Percentiles rank a stretch among this genome's conserved stretches.
Conservation (phyloP, 164 flowering plant species). For the Umbilicus rupestris region DNA sequence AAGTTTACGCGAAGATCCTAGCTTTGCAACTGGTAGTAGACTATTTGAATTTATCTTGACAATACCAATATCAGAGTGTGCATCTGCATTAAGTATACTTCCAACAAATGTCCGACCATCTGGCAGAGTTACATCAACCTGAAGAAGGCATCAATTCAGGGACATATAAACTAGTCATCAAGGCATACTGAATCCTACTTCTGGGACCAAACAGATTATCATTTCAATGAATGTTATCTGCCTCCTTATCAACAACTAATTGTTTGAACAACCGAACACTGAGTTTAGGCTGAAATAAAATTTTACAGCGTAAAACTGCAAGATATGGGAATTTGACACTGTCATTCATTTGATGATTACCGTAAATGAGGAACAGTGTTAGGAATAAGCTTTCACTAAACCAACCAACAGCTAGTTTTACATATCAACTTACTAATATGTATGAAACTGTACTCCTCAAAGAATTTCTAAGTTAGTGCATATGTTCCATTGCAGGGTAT, state of each 20-base stretch:
- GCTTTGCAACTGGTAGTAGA: conserved; percentile 7
- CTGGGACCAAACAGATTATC: not conserved
- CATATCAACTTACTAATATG: too few species aligned
- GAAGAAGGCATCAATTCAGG: not conserved
- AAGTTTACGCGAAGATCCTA: not conserved
- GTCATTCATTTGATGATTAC: too few species aligned
- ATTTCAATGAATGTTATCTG: not conserved
- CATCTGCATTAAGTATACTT: not conserved
- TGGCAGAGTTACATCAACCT: conserved; percentile 9
- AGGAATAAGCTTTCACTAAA: too few species aligned
- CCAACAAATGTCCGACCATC: conserved; percentile 9
- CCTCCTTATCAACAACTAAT: not conserved
- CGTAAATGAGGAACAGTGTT: too few species aligned
- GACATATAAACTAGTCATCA: not conserved
- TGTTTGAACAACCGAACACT: too few species aligned
- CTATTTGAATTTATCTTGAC: conserved; percentile 5
- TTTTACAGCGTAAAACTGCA: too few species aligned
- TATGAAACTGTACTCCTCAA: too few species aligned
- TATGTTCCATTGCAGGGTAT: too few species aligned
- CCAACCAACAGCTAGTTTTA: too few species aligned
- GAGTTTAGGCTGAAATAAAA: too few species aligned
- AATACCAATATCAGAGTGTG: conserved; percentile 3
- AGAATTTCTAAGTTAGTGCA: too few species aligned
- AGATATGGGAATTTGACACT: too few species aligned
- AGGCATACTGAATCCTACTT: not conserved